Conservation (phyloP, 768 basidiomycete species). For the Pleurotus eryngii region DNA sequence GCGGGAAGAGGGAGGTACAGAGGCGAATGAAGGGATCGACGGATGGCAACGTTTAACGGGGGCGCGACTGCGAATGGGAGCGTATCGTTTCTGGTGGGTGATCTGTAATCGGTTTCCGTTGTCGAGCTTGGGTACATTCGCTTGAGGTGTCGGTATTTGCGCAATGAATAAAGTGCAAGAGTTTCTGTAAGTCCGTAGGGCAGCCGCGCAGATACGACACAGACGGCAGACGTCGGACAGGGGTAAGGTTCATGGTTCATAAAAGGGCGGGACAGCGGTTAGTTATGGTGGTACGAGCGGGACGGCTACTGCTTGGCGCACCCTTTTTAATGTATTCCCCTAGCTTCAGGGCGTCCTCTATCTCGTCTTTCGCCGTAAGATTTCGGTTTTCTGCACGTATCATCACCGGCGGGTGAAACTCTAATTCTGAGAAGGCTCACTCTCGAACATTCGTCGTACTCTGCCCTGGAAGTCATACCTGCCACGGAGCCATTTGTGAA, state of each 20-base stretch:
- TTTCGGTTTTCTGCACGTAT: conserved; percentile 55
- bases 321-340: conserved; percentile 88
- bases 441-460: conserved; percentile 70
- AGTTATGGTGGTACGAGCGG: neutral
- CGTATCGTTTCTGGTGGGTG: conserved; percentile 7
- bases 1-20: neutral
- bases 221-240: too few relatives aligned
- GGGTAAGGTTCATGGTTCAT: neutral
- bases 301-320: conserved; percentile 24
- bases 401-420: neutral
- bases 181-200: conserved; percentile 53
- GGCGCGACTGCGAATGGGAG: neutral
- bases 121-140: conserved; percentile 55
- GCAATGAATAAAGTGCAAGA: conserved; percentile 73
- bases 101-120: conserved; percentile 19
- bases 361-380: conserved; percentile 64
- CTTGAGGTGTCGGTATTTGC: conserved; percentile 80
- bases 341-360: conserved; percentile 70
- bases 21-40: neutral
- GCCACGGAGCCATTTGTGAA: conserved; percentile 5
- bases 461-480: conserved; percentile 80
- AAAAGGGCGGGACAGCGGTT: neutral
- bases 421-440: conserved; percentile 35
- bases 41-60: neutral
- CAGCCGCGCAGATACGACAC: neutral